These are phyloP conservation scores for Atkinsonella texensis DNA, from an alignment of 2,329 filamentous ascomycete genomes.

Conservation along the genomic window DNA sequence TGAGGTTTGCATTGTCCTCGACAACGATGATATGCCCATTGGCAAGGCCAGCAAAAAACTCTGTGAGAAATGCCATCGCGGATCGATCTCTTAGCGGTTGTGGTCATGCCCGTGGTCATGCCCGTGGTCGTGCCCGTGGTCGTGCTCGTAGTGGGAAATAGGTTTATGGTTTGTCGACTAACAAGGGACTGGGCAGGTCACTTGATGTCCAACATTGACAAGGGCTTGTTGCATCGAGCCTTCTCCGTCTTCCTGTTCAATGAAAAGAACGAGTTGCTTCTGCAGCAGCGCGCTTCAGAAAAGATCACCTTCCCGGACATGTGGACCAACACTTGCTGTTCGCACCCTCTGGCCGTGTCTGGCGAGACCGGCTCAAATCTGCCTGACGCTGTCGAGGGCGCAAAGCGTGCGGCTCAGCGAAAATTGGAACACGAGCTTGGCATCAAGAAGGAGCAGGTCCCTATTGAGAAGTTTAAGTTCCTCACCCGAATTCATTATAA, in stretches of 20 bases:
- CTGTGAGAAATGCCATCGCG: conserved; percentile 46
- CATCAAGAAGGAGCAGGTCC: conserved; percentile 80
- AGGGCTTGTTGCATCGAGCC: conserved; percentile 88
- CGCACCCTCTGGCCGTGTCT: conserved; percentile 83
- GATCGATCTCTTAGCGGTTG: neutral
- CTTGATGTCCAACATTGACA: conserved; percentile 96
- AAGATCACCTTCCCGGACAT: conserved; percentile 99
- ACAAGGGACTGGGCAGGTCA: conserved; percentile 51
- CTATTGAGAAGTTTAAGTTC: conserved; percentile 83
- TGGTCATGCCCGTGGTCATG: no score
- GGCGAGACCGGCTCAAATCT: conserved; percentile 81
- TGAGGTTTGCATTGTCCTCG: conserved; percentile 93
- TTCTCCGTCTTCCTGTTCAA: conserved; percentile 99
- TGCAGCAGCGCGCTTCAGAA: conserved; percentile 89
- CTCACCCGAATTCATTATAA: conserved; percentile 97
- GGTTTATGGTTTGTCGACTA: neutral
- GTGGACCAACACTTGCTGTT: conserved; percentile 99
- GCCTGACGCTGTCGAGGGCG: conserved; percentile 67
- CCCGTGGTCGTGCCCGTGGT: no score
- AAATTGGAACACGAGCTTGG: conserved; percentile 94
- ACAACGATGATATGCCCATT: conserved; percentile 84
- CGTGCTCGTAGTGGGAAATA: neutral
- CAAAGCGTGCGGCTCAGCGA: conserved; percentile 81
- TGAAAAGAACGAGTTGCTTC: conserved; percentile 77
- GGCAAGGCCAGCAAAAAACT: conserved; percentile 97